phyloP scores from a whole-genome alignment of 1,139 yeast species.

The Taphrina wiesneri region DNA sequence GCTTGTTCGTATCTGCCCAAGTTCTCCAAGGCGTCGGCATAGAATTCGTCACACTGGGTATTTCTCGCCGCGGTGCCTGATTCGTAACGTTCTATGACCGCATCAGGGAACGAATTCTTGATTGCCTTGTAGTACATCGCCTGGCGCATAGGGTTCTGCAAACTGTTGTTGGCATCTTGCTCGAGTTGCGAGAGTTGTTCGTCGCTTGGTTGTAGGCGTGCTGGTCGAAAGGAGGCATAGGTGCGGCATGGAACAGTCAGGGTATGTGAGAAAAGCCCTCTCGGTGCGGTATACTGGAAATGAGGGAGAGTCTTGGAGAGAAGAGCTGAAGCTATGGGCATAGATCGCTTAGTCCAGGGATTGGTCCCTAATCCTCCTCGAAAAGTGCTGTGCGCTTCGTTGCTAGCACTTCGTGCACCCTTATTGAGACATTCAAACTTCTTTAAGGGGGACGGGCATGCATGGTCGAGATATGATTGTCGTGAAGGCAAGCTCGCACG shows the following conservation, averaged over 20 bases:
- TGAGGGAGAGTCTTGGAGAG: not conserved
- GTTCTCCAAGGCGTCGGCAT: conserved; percentile 43
- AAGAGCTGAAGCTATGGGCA: not conserved
- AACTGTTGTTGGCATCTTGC: conserved; percentile 7
- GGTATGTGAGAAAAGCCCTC: not conserved
- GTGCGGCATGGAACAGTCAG: not conserved
- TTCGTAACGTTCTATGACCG: conserved; percentile 88
- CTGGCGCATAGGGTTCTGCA: conserved; percentile 49
- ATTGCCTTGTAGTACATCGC: conserved; percentile 78
- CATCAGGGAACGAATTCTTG: conserved; percentile 82
- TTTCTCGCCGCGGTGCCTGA: conserved; percentile 84
- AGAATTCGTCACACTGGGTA: conserved; percentile 72
- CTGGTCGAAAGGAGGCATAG: conserved; percentile 2
- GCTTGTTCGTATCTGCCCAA: conserved; percentile 16
- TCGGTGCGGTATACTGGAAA: not conserved
- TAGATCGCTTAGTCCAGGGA: not conserved
- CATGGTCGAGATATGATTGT: not conserved
- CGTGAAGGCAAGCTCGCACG: not conserved
- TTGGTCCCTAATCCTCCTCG: not conserved
- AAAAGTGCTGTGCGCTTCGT: not conserved
- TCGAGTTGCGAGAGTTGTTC: conserved; percentile 7
- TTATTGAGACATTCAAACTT: no score
- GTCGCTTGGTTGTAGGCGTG: conserved; percentile 3
- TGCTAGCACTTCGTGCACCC: not conserved
- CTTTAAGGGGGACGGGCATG: not conserved